Base-by-base conservation (phyloP, 768 basidiomycete genomes). In the Naematelia encephala region DNA sequence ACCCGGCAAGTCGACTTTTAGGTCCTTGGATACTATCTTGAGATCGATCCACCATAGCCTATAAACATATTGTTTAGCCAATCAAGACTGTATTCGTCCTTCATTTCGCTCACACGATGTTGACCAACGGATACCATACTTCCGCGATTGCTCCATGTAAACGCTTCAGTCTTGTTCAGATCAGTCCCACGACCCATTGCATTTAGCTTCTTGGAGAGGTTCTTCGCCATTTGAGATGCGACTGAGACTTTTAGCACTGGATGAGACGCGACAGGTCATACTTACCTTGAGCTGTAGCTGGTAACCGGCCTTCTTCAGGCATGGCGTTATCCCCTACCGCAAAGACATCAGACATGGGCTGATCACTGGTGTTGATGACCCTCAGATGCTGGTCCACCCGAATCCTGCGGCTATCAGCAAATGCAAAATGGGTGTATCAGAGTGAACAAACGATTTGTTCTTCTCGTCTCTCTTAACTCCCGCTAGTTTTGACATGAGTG, bases 101-200 rank as follows among this genome's bases (percentile, higher is more conserved):
- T n/a, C n/a, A n/a, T 2, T 48, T 55, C 1, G 55, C 30, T 12
- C 78, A 63, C 84, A 47, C 46, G 83, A 85, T 87, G 89, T 66
- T 86, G 83, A 21, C 89, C 89, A 43, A 91, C 79, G 74, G 90
- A 91, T 11, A 90, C 89, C 72, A 91, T 77, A 57, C 84, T 87
- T 5, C 90, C 90, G 48, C 81, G 80, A 66, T 87, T 87, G 42
- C 83, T 81, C 77, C 89, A 91, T 61, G 81, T 77, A 77, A 92
- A 91, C 39, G 86, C 78, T 61, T 76, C 82, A 76, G 78, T 76
- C 10, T 82, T 82, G 55, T 86, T 28, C 49, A 45, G 11, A 5
- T 22, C 14, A 21, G 14, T 25, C 16, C 51, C 58, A 10, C 44
- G 34, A 4, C 60, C 60, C 12, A 46, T 34, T 5, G 45, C 55